phyloP scores from a whole-genome alignment of 768 basidiomycete genomes.

The Suillus occidentalis region DNA sequence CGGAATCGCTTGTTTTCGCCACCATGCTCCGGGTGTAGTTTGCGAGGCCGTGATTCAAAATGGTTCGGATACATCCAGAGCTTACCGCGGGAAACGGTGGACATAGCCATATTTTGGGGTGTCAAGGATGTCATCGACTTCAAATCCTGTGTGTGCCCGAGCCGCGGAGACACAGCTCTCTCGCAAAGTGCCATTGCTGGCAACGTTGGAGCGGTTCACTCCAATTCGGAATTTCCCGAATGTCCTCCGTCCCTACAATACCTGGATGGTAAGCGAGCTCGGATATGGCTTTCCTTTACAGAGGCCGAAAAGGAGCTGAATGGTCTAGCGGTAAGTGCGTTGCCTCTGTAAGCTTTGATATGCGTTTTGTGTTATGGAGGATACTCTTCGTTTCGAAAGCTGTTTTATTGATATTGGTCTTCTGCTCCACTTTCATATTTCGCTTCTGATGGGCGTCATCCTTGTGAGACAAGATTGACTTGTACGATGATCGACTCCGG shows the following conservation, averaged over 20 bases:
- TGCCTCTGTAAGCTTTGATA: constrained; percentile 17
- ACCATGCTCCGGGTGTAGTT: constrained; percentile 34
- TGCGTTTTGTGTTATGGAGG: constrained; percentile 5
- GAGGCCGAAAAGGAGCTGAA: constrained; percentile 29
- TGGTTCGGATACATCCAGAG: constrained; percentile 71
- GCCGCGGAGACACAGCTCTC: constrained; percentile 16
- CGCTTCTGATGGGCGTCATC: not conserved
- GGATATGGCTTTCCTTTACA: constrained; percentile 34
- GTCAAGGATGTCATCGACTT: constrained; percentile 21
- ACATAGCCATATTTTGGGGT: constrained; percentile 66
- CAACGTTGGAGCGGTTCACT: constrained; percentile 3
- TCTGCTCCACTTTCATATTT: constrained; percentile 1
- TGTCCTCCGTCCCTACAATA: constrained; percentile 22
- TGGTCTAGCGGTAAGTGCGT: constrained; percentile 27
- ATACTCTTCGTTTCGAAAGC: not conserved
- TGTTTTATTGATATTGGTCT: not conserved
- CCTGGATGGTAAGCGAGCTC: constrained; percentile 32
- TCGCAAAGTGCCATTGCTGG: constrained; percentile 8
- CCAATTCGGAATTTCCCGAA: not conserved
- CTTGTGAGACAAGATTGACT: constrained; percentile 1
- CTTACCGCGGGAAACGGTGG: constrained; percentile 50
- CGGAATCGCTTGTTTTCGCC: not conserved
- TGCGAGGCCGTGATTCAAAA: constrained; percentile 47
- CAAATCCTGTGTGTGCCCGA: constrained; percentile 17
- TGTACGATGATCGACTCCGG: constrained; percentile 1